Evolutionary conservation across 768 basidiomycete species (phyloP).

Genomic region (Serendipita sp.): DNA sequence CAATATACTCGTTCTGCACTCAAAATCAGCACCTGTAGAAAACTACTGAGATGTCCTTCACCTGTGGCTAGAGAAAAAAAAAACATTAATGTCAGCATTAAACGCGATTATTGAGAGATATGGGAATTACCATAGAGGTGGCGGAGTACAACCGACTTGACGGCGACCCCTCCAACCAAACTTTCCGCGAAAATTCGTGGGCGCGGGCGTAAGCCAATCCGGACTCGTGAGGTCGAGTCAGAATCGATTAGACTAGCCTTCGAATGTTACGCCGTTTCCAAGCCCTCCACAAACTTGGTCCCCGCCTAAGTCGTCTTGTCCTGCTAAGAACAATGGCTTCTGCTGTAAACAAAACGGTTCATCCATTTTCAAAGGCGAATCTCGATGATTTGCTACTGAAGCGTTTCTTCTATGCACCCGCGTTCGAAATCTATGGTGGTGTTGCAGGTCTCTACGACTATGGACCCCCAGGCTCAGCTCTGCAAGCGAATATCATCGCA

Average conservation of each 20-base stretch:
- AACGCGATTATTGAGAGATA: not conserved
- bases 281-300: not conserved
- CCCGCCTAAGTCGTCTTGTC: not conserved
- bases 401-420: conserved; percentile 94
- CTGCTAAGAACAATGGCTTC: conserved; percentile 11
- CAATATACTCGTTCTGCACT: conserved; percentile 91
- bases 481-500: conserved; percentile 91
- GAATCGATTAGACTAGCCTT: not conserved
- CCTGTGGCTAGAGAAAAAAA: not conserved
- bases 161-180: not conserved
- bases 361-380: conserved; percentile 71
- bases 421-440: conserved; percentile 98
- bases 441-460: conserved; percentile 97
- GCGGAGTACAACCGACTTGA: not conserved
- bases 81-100: not conserved
- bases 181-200: not conserved
- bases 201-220: not conserved
- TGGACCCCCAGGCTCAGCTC: conserved; percentile 85
- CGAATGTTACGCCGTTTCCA: not conserved
- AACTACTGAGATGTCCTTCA: not conserved
- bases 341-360: conserved; percentile 62
- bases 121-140: not conserved
- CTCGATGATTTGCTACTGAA: conserved; percentile 77
- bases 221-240: not conserved
- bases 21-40: not conserved